A percentile compares a stretch with the other conserved stretches of the same genome.
Conservation (phyloP, 2,329 filamentous ascomycete species). For the Waltergamsia citrina region DNA sequence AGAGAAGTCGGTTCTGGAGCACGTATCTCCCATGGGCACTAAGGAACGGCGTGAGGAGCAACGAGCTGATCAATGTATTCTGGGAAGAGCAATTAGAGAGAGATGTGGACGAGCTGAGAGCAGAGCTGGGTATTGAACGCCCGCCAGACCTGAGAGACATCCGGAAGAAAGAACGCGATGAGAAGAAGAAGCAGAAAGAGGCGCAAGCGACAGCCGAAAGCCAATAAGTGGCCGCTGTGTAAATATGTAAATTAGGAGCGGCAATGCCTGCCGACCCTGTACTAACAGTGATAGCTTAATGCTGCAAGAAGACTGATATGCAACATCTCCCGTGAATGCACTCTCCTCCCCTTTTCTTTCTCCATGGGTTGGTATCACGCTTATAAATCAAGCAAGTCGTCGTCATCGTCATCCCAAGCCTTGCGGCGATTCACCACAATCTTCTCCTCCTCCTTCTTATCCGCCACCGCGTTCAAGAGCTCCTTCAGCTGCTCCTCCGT, state of each 20-base stretch:
- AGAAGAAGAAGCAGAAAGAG: slow-evolving; percentile 55
- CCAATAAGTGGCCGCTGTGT: neutral
- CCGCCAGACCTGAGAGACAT: slow-evolving; percentile 80
- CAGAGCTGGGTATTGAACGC: slow-evolving; percentile 71
- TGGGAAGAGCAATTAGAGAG: slow-evolving; percentile 93
- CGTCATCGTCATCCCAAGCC: slow-evolving; percentile 77
- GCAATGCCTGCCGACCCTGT: neutral
- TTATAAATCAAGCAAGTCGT: slow-evolving; percentile 59
- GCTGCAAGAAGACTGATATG: neutral
- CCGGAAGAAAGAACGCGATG: slow-evolving; percentile 58
- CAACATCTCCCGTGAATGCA: no score
- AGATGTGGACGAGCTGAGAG: slow-evolving; percentile 67
- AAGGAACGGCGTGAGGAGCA: slow-evolving; percentile 64
- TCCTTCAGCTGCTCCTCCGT: slow-evolving; percentile 92
- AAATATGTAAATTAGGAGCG: neutral
- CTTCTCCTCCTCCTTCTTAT: slow-evolving; percentile 70
- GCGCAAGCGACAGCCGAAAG: slow-evolving; percentile 7
- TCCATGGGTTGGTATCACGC: neutral
- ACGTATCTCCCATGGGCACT: slow-evolving; percentile 89
- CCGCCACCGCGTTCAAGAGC: slow-evolving; percentile 73
- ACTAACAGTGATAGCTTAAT: slow-evolving; percentile 1
- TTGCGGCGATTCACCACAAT: slow-evolving; percentile 81
- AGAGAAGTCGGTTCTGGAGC: slow-evolving; percentile 63
- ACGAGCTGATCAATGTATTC: slow-evolving; percentile 89
- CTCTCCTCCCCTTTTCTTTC: neutral